A percentile compares a stretch with the other conserved stretches of the same genome.
Conservation (phyloP, 2,329 filamentous ascomycete species). For the Dactylonectria macrodidyma region DNA sequence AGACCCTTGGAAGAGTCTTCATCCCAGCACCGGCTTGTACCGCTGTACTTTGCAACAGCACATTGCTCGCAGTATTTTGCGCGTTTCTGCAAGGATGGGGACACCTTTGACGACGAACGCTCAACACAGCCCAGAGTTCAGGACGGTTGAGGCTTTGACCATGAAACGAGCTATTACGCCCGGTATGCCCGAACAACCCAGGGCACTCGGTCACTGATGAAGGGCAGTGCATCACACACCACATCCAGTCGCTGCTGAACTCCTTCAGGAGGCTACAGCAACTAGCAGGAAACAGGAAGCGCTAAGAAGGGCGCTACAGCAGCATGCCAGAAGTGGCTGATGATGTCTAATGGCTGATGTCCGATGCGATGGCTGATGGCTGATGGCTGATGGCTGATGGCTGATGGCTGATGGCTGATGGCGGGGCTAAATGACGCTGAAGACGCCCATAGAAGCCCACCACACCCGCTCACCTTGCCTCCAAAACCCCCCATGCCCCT, state of each 20-base stretch:
- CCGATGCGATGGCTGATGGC: constrained; percentile 11
- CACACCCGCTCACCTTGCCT: constrained; percentile 25
- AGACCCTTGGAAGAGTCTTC: background rate
- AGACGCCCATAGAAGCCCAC: constrained; percentile 29
- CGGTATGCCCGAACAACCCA: background rate
- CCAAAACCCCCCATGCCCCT: background rate
- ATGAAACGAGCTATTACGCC: too few relatives aligned
- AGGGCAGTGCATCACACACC: too few relatives aligned
- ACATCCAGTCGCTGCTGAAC: too few relatives aligned
- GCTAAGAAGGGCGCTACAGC: constrained; percentile 2
- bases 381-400: background rate
- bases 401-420: constrained; percentile 27
- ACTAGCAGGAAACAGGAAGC: background rate
- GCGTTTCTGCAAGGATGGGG: background rate
- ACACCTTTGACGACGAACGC: background rate
- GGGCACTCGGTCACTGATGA: background rate
- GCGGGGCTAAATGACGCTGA: constrained; percentile 38
- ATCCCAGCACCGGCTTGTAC: background rate
- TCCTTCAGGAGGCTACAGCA: constrained; percentile 6
- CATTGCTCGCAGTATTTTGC: constrained; percentile 7
- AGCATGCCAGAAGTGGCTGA: background rate
- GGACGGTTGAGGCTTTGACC: too few relatives aligned
- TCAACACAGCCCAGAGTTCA: too few relatives aligned
- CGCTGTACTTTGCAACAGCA: background rate
- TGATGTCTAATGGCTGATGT: background rate